These are phyloP conservation scores for Kodamaea derodonti DNA, from an alignment of 1,139 yeast species.

Conservation along the genomic window DNA sequence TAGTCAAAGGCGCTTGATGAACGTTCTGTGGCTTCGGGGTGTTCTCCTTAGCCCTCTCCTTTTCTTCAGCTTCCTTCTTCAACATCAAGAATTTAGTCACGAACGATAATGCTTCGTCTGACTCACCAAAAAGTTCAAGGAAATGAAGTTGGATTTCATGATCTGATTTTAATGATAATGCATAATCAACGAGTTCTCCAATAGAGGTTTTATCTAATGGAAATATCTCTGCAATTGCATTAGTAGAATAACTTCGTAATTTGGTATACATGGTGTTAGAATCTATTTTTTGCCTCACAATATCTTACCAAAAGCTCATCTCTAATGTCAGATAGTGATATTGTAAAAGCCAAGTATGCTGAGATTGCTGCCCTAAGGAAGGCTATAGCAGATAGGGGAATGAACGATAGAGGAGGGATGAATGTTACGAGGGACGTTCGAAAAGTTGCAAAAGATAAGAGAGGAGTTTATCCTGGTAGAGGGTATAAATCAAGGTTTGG, in stretches of 20 bases:
- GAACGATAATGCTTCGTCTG: slow-evolving; percentile 41
- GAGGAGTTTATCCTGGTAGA: neutral
- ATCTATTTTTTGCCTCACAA: slow-evolving; percentile 4
- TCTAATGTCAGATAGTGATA: slow-evolving; percentile 11
- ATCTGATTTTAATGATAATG: slow-evolving; percentile 38
- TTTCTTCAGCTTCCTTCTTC: slow-evolving; percentile 18
- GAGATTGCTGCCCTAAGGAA: slow-evolving; percentile 32
- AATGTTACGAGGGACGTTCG: too few relatives aligned
- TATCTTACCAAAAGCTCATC: neutral
- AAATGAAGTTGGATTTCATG: slow-evolving; percentile 47
- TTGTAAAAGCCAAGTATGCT: slow-evolving; percentile 26
- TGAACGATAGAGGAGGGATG: slow-evolving; percentile 2
- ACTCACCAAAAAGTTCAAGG: slow-evolving; percentile 50
- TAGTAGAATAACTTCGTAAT: slow-evolving; percentile 28
- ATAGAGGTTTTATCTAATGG: slow-evolving; percentile 36
- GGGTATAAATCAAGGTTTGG: neutral
- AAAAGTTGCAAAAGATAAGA: neutral
- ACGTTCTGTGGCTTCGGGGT: neutral
- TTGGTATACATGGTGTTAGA: slow-evolving; percentile 11
- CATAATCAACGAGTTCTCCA: slow-evolving; percentile 44
- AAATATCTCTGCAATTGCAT: slow-evolving; percentile 35
- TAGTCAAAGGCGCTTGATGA: slow-evolving; percentile 11
- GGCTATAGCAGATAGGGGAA: slow-evolving; percentile 20
- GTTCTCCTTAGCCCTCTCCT: slow-evolving; percentile 3
- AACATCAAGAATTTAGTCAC: slow-evolving; percentile 27